Evolutionary conservation across 2,329 filamentous ascomycete species (phyloP).

Genomic region (Aureobasidium sp.): DNA sequence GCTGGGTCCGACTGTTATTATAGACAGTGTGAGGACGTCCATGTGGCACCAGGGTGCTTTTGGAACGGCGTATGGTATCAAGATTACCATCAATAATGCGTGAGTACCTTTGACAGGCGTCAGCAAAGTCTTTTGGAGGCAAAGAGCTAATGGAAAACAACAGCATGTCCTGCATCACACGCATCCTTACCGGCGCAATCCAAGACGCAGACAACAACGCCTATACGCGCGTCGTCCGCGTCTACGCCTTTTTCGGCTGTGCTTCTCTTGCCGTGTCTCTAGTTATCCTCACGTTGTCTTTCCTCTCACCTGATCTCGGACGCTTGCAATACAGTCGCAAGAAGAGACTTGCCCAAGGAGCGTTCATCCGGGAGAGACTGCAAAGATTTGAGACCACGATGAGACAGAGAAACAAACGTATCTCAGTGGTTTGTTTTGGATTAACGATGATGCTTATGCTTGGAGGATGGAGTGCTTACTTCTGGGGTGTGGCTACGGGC

Average conservation of each 20-base stretch:
- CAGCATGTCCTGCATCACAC: conserved; percentile 53
- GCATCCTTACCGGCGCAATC: conserved; percentile 49
- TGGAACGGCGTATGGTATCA: conserved; percentile 51
- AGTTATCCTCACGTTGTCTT: conserved; percentile 32
- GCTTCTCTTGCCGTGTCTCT: conserved; percentile 40
- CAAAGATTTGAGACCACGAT: conserved; percentile 32
- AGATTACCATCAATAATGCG: conserved; percentile 54
- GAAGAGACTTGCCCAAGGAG: conserved; percentile 39
- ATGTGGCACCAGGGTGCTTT: conserved; percentile 55
- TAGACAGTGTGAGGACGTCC: conserved; percentile 52
- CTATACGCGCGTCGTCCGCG: conserved; percentile 46
- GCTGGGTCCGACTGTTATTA: conserved; percentile 50
- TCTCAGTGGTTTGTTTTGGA: conserved; percentile 36
- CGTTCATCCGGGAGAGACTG: conserved; percentile 36
- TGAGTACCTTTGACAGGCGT: conserved; percentile 17
- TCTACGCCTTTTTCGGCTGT: conserved; percentile 48
- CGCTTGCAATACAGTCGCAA: conserved; percentile 52
- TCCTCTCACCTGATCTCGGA: conserved; percentile 35
- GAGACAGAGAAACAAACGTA: conserved; percentile 29
- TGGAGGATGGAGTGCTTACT: conserved; percentile 49
- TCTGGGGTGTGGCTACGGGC: conserved; percentile 52
- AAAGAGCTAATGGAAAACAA: neutral
- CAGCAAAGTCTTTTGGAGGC: neutral
- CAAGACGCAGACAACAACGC: conserved; percentile 50
- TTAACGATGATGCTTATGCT: conserved; percentile 39